Percentiles rank a stretch among this genome's conserved stretches.
Evolutionary conservation across 208 protist species (phyloP).

Genomic region (Trypanosoma congolense): DNA sequence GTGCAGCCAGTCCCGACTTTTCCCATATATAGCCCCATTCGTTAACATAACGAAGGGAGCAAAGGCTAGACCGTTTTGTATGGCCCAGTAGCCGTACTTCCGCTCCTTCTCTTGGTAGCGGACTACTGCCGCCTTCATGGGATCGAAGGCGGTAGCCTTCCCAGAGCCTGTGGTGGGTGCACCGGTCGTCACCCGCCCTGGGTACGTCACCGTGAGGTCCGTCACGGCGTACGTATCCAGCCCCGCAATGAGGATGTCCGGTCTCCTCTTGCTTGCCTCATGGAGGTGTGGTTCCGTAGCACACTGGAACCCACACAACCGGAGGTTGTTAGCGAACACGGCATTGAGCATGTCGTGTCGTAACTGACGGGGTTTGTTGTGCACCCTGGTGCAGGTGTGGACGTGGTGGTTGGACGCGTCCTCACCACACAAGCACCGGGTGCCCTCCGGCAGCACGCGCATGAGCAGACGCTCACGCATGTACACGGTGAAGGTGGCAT

Average conservation of each 20-base stretch:
- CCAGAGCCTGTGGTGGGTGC: neutral
- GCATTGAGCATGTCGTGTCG: slow-evolving; percentile 24
- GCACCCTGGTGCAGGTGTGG: slow-evolving; percentile 23
- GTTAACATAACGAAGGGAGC: slow-evolving; percentile 23
- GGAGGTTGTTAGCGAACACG: slow-evolving; percentile 16
- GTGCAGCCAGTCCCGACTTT: slow-evolving; percentile 21
- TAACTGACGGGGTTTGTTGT: slow-evolving; percentile 5
- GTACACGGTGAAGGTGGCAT: slow-evolving; percentile 18
- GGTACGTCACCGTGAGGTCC: slow-evolving; percentile 28
- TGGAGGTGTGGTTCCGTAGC: slow-evolving; percentile 11
- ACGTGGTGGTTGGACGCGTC: slow-evolving; percentile 27
- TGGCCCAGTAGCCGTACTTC: slow-evolving; percentile 24
- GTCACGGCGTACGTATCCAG: slow-evolving; percentile 15
- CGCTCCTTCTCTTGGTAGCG: slow-evolving; percentile 15
- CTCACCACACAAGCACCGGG: slow-evolving; percentile 14
- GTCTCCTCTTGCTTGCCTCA: slow-evolving; percentile 7
- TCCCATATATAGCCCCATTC: slow-evolving; percentile 20
- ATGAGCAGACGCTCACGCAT: slow-evolving; percentile 19
- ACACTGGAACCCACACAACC: slow-evolving; percentile 13
- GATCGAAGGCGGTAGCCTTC: neutral
- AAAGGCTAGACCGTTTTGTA: slow-evolving; percentile 11
- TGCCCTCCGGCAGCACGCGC: slow-evolving; percentile 10
- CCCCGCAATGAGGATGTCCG: slow-evolving; percentile 20
- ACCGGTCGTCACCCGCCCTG: slow-evolving; percentile 4
- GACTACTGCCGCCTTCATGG: neutral